A percentile compares a stretch with the other conserved stretches of the same genome.
Conservation (phyloP, 2,329 filamentous ascomycete genomes). For the Microdochium paspali region DNA sequence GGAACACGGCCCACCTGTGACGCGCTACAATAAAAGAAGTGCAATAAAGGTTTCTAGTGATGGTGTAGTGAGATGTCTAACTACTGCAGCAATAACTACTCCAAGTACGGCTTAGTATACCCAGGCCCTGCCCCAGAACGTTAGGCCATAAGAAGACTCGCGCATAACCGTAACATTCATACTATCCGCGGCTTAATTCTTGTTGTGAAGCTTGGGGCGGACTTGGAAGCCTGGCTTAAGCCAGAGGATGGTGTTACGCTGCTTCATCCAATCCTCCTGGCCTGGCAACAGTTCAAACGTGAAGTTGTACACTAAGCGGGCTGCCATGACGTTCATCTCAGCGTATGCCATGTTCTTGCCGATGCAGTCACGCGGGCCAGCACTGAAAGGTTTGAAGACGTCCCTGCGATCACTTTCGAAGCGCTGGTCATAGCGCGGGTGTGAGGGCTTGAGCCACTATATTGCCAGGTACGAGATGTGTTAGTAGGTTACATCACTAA, state of each 20-base stretch:
- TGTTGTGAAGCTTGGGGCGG: too few relatives aligned
- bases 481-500: background rate
- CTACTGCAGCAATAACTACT: too few relatives aligned
- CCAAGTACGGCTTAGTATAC: too few relatives aligned
- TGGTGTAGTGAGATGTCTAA: too few relatives aligned
- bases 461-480: slow-evolving; percentile 19
- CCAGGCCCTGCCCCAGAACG: too few relatives aligned
- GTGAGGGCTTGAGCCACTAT: slow-evolving; percentile 3
- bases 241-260: background rate
- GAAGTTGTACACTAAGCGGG: background rate
- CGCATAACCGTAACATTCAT: too few relatives aligned
- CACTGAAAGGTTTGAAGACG: slow-evolving; percentile 25
- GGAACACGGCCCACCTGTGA: too few relatives aligned
- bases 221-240: background rate
- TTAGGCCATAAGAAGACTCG: too few relatives aligned
- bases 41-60: too few relatives aligned
- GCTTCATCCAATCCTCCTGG: background rate
- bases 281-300: background rate
- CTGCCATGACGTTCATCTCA: background rate
- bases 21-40: too few relatives aligned
- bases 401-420: slow-evolving; percentile 22
- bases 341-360: slow-evolving; percentile 20
- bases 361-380: slow-evolving; percentile 28
- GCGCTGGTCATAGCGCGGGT: slow-evolving; percentile 2
- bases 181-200: too few relatives aligned